Base-by-base conservation (phyloP, 805 yeast species). In the Tetrapisispora phaffii region DNA sequence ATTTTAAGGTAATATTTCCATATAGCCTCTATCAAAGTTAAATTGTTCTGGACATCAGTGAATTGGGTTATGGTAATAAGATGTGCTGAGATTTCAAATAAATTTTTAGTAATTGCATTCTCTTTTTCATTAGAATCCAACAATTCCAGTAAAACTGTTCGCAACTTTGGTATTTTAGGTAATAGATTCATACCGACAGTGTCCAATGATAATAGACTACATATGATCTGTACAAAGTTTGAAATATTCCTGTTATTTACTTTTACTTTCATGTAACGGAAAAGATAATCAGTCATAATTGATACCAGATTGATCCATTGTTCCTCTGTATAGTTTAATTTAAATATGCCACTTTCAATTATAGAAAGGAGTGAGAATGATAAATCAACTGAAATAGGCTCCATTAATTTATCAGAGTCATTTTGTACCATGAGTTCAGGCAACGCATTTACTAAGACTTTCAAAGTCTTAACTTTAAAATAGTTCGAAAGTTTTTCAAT, bases 61-160 rank as follows among this genome's bases (percentile, higher is more conserved):
- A 74, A 68, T 2, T 76, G 65, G 4, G 71, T 55, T n/a, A 65
- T 59, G 0, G 73, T 50, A 7, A 79, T 51, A 3, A 72, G 51
- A 31, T 66, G 68, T 54, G 79, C 80, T 16, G 74, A 57, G 15
- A 80, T 58, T 42, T 67, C 66, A 37, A 79, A 56, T 1, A 70
- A 53, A 2, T 54, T 33, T 7, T 67, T 56, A 8, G 70, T 63
- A 19, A 60, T 54, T 2, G 57, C 49, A 20, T 55, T 53, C 42
- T 66, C 70, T 32, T 56, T 60, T 3, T 43, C 45, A 19, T 58
- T 40, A 2, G 34, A 7, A 15, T 36, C 46, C 44, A 67, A 49
- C 43, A 60, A 63, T 12, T 44, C 22, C 3, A 48, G 22, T 4
- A 63, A 8, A 15, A 57, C 44, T 3, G 45, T 39, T n/a, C 56